phyloP scores from a whole-genome alignment of 768 basidiomycete genomes.

The Leccinum sublutescens region DNA sequence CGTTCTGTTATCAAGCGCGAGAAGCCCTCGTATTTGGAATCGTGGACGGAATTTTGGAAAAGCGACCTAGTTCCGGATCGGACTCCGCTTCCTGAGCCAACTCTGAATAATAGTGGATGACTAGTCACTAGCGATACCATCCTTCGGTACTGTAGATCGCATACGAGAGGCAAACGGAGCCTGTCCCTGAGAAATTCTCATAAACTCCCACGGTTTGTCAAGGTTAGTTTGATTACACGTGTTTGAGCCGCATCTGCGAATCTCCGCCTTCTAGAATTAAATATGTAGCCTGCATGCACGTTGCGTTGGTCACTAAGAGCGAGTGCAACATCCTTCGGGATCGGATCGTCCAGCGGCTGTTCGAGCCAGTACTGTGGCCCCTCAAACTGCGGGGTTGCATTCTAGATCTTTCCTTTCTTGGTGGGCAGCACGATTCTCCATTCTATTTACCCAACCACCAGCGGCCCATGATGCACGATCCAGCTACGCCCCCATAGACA shows the following conservation, averaged over 20 bases:
- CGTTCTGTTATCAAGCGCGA: conserved; percentile 51
- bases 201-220: conserved; percentile 19
- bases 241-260: conserved; percentile 22
- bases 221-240: conserved; percentile 23
- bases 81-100: conserved; percentile 22
- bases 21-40: conserved; percentile 92
- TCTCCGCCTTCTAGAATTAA: conserved; percentile 25
- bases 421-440: conserved; percentile 11
- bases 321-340: conserved; percentile 12
- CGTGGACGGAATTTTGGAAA: conserved; percentile 88
- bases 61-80: conserved; percentile 56
- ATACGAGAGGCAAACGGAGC: not conserved
- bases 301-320: conserved; percentile 7
- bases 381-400: conserved; percentile 33
- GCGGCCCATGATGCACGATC: conserved; percentile 3
- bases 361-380: conserved; percentile 6
- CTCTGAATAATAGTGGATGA: conserved; percentile 3
- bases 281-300: conserved; percentile 6
- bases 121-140: conserved; percentile 6
- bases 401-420: conserved; percentile 12
- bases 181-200: conserved; percentile 13
- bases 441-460: conserved; percentile 21
- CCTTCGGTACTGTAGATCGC: not conserved
- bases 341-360: conserved; percentile 27
- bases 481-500: conserved; percentile 4